Evolutionary conservation across 2,329 filamentous ascomycete species (phyloP).

Genomic region (Xylariaceae sp.): DNA sequence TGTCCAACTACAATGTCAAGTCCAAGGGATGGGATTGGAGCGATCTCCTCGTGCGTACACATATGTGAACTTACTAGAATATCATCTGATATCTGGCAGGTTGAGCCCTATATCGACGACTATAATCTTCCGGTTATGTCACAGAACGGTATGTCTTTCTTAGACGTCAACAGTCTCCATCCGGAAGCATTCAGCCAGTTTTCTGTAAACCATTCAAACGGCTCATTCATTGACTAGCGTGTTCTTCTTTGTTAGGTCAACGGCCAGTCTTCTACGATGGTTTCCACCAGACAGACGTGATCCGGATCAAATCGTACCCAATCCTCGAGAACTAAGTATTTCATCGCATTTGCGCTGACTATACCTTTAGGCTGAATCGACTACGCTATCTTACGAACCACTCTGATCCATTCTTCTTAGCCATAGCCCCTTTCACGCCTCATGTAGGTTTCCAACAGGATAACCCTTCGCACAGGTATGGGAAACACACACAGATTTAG

Average conservation of each 20-base stretch:
- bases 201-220: background rate
- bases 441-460: conserved; percentile 7
- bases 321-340: too few species aligned
- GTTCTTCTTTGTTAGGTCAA: background rate
- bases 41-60: conserved; percentile 29
- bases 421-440: conserved; percentile 2
- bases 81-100: conserved; percentile 9
- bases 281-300: conserved; percentile 36
- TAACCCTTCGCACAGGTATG: conserved; percentile 8
- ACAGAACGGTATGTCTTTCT: conserved; percentile 24
- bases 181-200: background rate
- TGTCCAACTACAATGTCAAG: conserved; percentile 48
- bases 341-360: background rate
- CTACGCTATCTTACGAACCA: background rate
- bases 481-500: background rate
- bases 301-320: conserved; percentile 38
- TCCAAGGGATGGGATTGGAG: conserved; percentile 40
- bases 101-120: conserved; percentile 40
- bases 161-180: too few species aligned
- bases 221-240: background rate
- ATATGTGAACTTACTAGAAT: background rate
- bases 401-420: conserved; percentile 2
- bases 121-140: conserved; percentile 39
- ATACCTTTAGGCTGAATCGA: conserved; percentile 3
- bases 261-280: conserved; percentile 32